Evolutionary conservation across 768 basidiomycete genomes (phyloP), one percentile per base, ranked within the genome.

Genomic region (Hygrophorus pudorinus): DNA sequence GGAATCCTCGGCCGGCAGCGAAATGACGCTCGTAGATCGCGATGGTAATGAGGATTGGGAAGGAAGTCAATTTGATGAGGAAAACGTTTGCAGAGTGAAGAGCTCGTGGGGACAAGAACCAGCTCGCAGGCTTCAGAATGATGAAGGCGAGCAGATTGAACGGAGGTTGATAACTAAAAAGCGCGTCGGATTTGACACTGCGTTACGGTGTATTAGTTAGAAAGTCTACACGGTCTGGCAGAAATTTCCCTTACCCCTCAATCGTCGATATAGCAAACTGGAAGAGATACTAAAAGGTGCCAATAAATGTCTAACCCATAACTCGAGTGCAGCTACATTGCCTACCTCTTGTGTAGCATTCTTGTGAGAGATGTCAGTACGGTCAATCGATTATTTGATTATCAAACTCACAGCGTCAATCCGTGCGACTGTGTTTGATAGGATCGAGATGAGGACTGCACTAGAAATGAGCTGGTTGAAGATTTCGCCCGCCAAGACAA

Each of bases 141-240:
- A 78, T 45, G 58, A 91, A 81, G 1, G 92, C 92, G 14, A 86
- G 64, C 14, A 89, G 65, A 54, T 88, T 90, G 72, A 90, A 89
- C 1, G 91, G 91, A 1, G 87, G 88, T 51, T 91, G 86, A 54
- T 96, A 94, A 38, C 84, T 89, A 65, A 93, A 89, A 13, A 96
- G 67, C 1, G 86, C 86, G 57, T 93, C 89, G 2, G 83, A 81
- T 57, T 91, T 91, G 56, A 91, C 85, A 17, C 89, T 87, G 49
- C 9, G 32, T 41, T 32, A 42, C 16, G 43, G 51, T 51, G 34
- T 38, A 16, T 21, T 48, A 30, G 42, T 42, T 17, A 27, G 3
- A 17, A 4, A 33, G 10, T 11, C 30, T 31, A 41, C 42, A 12
- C n/a, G 7, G 37, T 27, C 12, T 29, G 13, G 14, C 18, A 5